phyloP scores from a whole-genome alignment of 2,329 filamentous ascomycete genomes.

The Corniculantispora saksenae region DNA sequence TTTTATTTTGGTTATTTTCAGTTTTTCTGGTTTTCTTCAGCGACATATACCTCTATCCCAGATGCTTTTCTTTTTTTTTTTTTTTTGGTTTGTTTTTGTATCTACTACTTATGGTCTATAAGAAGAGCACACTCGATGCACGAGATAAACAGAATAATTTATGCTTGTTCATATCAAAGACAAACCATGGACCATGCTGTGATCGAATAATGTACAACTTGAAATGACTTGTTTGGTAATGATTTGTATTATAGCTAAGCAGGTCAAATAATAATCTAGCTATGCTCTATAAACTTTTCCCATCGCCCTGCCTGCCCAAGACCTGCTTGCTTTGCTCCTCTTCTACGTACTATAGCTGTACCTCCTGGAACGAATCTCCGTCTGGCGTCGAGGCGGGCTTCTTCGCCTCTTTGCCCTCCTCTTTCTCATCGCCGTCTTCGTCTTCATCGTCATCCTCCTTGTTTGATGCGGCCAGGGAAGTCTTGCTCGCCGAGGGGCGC shows the following conservation, averaged over 20 bases:
- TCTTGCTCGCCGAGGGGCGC: slow-evolving; percentile 37
- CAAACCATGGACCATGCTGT: not conserved
- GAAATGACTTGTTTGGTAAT: not conserved
- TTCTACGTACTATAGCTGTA: slow-evolving; percentile 50
- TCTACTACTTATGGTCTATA: not conserved
- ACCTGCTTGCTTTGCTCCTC: not conserved
- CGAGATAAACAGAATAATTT: not conserved
- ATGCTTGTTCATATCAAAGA: not conserved
- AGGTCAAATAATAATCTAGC: not conserved
- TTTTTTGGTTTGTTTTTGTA: not conserved
- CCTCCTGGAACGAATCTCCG: slow-evolving; percentile 64
- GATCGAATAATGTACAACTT: not conserved
- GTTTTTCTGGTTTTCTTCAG: not conserved
- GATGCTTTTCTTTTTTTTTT: not conserved
- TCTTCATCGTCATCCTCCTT: slow-evolving; percentile 33
- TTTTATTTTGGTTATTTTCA: not conserved
- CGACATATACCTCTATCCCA: slow-evolving; percentile 10
- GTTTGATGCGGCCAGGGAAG: slow-evolving; percentile 25
- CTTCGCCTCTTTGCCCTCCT: slow-evolving; percentile 32
- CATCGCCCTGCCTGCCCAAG: not conserved
- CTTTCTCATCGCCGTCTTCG: slow-evolving; percentile 32
- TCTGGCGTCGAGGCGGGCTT: slow-evolving; percentile 53
- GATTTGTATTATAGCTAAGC: not conserved
- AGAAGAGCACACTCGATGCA: not conserved
- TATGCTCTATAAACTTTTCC: not conserved